These are phyloP conservation scores for Camellia oleifera DNA, from an alignment of 179 eudicot genomes.

Conservation along the genomic window DNA sequence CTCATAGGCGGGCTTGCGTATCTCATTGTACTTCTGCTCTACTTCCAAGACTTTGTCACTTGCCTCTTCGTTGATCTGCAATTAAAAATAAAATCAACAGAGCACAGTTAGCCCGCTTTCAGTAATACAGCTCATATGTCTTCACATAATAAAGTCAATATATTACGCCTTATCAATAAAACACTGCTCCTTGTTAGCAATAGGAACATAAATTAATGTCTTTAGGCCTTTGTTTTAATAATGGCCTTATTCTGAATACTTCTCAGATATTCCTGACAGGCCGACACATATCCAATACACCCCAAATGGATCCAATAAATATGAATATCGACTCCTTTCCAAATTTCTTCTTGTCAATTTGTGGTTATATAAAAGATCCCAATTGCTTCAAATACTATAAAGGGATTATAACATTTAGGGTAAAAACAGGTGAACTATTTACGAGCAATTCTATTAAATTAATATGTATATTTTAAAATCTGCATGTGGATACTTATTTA, in stretches of 20 bases:
- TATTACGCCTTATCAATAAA: not conserved
- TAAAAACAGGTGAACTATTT: not conserved
- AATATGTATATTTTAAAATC: too few species aligned
- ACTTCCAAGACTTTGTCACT: constrained; percentile 88
- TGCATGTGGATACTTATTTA: too few species aligned
- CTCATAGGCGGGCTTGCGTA: constrained; percentile 87
- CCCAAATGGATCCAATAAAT: not conserved
- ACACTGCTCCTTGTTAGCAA: not conserved
- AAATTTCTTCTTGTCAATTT: not conserved
- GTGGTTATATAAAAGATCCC: not conserved
- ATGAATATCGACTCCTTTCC: not conserved
- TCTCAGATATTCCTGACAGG: not conserved
- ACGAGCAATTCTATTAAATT: too few species aligned
- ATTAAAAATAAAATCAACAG: constrained; percentile 8
- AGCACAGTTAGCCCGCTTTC: not conserved
- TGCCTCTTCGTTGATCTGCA: constrained; percentile 92
- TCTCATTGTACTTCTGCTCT: constrained; percentile 81
- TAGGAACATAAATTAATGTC: not conserved
- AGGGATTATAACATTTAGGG: not conserved
- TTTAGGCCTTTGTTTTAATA: not conserved
- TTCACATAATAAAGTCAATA: not conserved
- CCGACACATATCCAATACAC: not conserved
- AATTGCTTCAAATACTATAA: not conserved
- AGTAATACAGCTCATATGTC: not conserved
- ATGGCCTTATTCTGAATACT: not conserved